A percentile compares a stretch with the other conserved stretches of the same genome.
Conservation (phyloP, 257 asterid species). For the Gentiana macrophylla region DNA sequence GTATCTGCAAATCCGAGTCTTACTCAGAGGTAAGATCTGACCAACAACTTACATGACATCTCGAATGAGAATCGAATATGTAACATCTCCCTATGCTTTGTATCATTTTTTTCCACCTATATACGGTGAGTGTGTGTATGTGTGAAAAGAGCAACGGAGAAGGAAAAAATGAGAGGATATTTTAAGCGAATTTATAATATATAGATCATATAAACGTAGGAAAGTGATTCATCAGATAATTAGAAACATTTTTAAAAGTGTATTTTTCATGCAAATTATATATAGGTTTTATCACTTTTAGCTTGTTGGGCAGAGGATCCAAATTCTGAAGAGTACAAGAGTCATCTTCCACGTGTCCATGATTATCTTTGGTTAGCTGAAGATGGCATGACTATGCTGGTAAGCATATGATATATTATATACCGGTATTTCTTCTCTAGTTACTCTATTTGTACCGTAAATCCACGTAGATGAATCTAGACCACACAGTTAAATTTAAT, state of each 20-base stretch:
- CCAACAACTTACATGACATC: too few relatives aligned
- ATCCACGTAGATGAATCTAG: too few relatives aligned
- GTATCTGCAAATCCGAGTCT: too few relatives aligned
- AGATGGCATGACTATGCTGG: slow-evolving; percentile 62
- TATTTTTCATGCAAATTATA: slow-evolving; percentile 13
- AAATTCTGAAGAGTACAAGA: slow-evolving; percentile 26
- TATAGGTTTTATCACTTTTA: slow-evolving; percentile 12
- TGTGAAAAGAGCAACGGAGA: neutral
- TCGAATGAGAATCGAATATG: too few relatives aligned
- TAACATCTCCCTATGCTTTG: neutral
- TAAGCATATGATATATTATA: neutral
- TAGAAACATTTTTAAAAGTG: neutral
- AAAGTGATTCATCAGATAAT: neutral
- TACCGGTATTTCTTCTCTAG: too few relatives aligned
- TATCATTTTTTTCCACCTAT: too few relatives aligned
- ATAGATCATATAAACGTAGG: neutral
- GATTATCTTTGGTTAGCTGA: slow-evolving; percentile 57
- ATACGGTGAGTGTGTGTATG: too few relatives aligned
- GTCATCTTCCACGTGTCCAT: slow-evolving; percentile 38
- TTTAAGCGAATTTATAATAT: neutral
- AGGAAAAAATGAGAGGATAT: neutral
- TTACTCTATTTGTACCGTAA: too few relatives aligned
- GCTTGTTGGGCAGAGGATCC: slow-evolving; percentile 69
- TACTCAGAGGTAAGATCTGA: too few relatives aligned
- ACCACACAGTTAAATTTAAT: too few relatives aligned